These are phyloP conservation scores for Teunomyces atbi DNA, from an alignment of 805 yeast genomes.

Conservation along the genomic window DNA sequence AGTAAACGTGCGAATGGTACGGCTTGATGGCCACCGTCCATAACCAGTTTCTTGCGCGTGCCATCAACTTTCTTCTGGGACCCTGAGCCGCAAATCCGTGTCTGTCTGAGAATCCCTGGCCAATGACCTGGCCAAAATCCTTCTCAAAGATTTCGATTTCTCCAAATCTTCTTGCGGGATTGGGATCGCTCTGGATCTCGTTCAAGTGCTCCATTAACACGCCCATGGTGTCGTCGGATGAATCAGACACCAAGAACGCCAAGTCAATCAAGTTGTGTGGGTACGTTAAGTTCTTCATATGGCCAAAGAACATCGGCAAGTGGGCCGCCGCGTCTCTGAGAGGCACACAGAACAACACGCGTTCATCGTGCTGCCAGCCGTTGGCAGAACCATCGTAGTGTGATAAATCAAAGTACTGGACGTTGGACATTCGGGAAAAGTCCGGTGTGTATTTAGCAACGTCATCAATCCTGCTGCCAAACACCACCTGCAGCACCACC, in stretches of 20 bases:
- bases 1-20: slow-evolving; percentile 91
- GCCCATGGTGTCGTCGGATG: slow-evolving; percentile 83
- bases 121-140: slow-evolving; percentile 90
- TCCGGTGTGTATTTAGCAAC: slow-evolving; percentile 28
- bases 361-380: slow-evolving; percentile 79
- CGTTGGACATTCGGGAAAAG: slow-evolving; percentile 32
- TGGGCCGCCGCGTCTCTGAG: slow-evolving; percentile 89
- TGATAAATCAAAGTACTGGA: slow-evolving; percentile 71
- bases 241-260: slow-evolving; percentile 86
- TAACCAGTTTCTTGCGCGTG: slow-evolving; percentile 92
- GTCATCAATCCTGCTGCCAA: neutral
- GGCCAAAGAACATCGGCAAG: slow-evolving; percentile 84
- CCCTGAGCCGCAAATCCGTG: slow-evolving; percentile 97
- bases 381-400: slow-evolving; percentile 62
- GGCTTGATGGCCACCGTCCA: slow-evolving; percentile 84
- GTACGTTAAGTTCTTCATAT: slow-evolving; percentile 75
- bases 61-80: slow-evolving; percentile 92
- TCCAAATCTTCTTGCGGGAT: slow-evolving; percentile 67
- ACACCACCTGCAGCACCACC: neutral
- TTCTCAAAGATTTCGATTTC: slow-evolving; percentile 84
- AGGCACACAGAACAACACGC: slow-evolving; percentile 84
- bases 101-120: slow-evolving; percentile 89
- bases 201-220: slow-evolving; percentile 55
- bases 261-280: slow-evolving; percentile 83
- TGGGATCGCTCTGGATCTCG: slow-evolving; percentile 63